These are phyloP conservation scores for Talaromyces nanjingensis DNA, from an alignment of 495 filamentous ascomycete species.

Conservation along the genomic window DNA sequence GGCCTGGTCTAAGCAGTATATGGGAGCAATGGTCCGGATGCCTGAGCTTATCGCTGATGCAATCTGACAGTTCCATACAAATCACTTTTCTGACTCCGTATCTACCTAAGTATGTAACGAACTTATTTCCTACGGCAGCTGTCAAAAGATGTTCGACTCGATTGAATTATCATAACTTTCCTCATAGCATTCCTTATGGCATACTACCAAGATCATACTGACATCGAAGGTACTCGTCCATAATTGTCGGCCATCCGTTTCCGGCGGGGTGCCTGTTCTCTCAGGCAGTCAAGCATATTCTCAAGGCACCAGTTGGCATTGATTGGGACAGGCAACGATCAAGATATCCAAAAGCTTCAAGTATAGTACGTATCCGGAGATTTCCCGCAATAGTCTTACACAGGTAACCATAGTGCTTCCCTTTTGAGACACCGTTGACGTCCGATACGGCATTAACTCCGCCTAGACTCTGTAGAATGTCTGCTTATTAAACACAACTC, in stretches of 20 bases:
- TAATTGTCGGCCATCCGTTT: conserved; percentile 1
- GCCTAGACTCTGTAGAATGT: not conserved
- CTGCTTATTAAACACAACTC: not conserved
- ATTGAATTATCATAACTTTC: too few species aligned
- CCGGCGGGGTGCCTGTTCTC: conserved; percentile 1
- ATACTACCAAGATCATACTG: not conserved
- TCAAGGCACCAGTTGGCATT: not conserved
- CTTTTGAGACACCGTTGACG: not conserved
- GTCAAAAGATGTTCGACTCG: too few species aligned
- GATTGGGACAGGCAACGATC: not conserved
- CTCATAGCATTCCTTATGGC: too few species aligned
- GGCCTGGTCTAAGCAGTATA: not conserved
- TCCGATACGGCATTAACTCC: not conserved
- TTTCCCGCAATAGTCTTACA: not conserved
- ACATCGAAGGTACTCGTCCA: not conserved
- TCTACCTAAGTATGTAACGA: not conserved
- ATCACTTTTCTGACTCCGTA: not conserved
- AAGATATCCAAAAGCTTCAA: not conserved
- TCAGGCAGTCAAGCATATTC: not conserved
- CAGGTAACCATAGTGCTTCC: not conserved
- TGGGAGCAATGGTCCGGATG: not conserved
- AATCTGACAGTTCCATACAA: not conserved
- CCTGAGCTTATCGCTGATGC: not conserved
- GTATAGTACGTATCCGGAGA: not conserved
- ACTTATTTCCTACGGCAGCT: not conserved